Evolutionary conservation across 257 asterid species (phyloP), one percentile per base, ranked within the genome.

Genomic region (Scutellaria baicalensis): DNA sequence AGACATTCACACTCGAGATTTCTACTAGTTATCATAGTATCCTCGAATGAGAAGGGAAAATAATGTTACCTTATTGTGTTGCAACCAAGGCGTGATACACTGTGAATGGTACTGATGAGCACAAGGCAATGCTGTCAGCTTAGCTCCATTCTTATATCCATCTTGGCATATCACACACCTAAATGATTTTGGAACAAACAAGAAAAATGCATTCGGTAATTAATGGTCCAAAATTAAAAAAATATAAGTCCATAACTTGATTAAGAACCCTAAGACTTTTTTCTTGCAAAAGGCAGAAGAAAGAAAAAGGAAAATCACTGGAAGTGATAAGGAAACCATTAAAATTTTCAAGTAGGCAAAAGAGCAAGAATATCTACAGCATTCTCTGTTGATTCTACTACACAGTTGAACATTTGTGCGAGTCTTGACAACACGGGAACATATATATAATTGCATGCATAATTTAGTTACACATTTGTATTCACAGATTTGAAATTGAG

Each of bases 111-210:
- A 93, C 64, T 79, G 86, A 80, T 93, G 99, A 3, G 89, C 84
- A 62, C 99, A 93, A 47, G 97, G 99, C 85, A 93, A 82, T 64
- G 85, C 79, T 38, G 81, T 86, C 77, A 93, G 57, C 78, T 79
- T 78, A 65, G 78, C 77, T 61, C 96, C 88, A 33, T 80, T 70
- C 82, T 70, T 86, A 63, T 87, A 93, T 48, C 84, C 88, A 11
- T 88, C 65, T 14, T 44, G 76, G 80, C 99, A 93, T 78, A 93
- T 91, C 80, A 87, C 97, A 51, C 99, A 93, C 81, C 98, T 93
- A 71, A 42, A 78, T 7, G 71, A 7, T 47, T 55, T n/a, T 43
- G 33, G 47, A 43, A 62, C n/a, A 61, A 52, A 69, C 42, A 56
- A 68, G 59, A 17, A 43, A 27, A n/a, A 8, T n/a, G 3, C 56